These are phyloP conservation scores for Fonsecaea monophora DNA, from an alignment of 2,329 filamentous ascomycete species.

Conservation along the genomic window DNA sequence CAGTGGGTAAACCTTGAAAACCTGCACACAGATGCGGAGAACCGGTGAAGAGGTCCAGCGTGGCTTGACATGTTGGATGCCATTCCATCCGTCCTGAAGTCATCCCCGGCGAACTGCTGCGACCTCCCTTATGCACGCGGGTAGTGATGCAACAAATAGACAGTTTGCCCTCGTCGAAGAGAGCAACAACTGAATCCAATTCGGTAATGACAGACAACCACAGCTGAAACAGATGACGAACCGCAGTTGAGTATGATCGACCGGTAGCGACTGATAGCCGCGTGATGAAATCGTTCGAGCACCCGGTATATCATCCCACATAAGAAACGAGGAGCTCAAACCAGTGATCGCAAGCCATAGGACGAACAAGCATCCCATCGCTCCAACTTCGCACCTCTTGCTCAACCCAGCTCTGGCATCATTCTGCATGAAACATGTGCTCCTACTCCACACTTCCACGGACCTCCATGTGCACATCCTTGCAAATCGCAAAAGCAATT, in stretches of 20 bases:
- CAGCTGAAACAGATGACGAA: background rate
- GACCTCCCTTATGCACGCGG: background rate
- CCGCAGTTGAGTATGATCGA: background rate
- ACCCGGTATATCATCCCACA: background rate
- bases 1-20: background rate
- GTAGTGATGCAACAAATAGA: background rate
- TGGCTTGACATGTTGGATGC: background rate
- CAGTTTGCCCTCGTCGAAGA: background rate
- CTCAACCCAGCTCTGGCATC: background rate
- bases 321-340: background rate
- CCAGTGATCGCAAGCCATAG: background rate
- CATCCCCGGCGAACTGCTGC: background rate
- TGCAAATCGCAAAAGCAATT: background rate
- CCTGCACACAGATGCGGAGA: background rate
- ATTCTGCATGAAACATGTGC: background rate
- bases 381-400: background rate
- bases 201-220: slow-evolving; percentile 6
- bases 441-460: background rate
- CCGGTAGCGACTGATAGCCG: background rate
- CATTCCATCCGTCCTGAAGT: background rate
- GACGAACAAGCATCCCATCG: background rate
- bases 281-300: background rate
- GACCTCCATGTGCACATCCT: background rate
- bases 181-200: background rate
- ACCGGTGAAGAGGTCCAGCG: background rate